Evolutionary conservation across 2,329 filamentous ascomycete species (phyloP).

Genomic region (Colletotrichum shisoi): DNA sequence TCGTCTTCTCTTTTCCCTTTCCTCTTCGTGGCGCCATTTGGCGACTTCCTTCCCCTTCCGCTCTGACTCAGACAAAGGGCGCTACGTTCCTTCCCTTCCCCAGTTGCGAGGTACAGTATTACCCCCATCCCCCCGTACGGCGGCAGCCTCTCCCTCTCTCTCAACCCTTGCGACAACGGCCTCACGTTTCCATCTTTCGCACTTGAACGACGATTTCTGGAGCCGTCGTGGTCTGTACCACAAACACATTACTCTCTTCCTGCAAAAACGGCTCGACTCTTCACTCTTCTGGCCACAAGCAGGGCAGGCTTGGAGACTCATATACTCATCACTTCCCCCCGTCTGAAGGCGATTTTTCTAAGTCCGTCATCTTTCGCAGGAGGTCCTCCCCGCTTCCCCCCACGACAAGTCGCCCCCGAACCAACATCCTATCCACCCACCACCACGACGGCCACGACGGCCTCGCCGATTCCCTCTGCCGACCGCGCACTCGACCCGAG

Average conservation of each 20-base stretch:
- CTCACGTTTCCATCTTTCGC: slow-evolving; percentile 13
- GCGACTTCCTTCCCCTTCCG: slow-evolving; percentile 7
- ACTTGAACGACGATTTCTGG: slow-evolving; percentile 18
- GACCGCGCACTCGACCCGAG: slow-evolving; percentile 26
- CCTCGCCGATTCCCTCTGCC: slow-evolving; percentile 33
- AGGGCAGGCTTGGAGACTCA: slow-evolving; percentile 5
- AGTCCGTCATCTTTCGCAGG: slow-evolving; percentile 20
- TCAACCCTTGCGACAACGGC: slow-evolving; percentile 32
- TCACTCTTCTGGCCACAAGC: neutral
- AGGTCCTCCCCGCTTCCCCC: slow-evolving; percentile 30
- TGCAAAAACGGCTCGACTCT: slow-evolving; percentile 9
- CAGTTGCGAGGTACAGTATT: slow-evolving; percentile 4
- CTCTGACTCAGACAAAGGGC: slow-evolving; percentile 37
- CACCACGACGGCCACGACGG: slow-evolving; percentile 42
- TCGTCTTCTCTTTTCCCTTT: slow-evolving; percentile 15
- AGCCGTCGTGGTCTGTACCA: slow-evolving; percentile 18
- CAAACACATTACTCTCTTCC: slow-evolving; percentile 8
- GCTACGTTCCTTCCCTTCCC: slow-evolving; percentile 24
- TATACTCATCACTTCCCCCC: neutral
- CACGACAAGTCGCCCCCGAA: slow-evolving; percentile 11
- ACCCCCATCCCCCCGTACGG: slow-evolving; percentile 19
- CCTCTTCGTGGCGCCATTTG: slow-evolving; percentile 7
- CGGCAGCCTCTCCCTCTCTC: slow-evolving; percentile 29
- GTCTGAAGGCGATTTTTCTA: slow-evolving; percentile 17
- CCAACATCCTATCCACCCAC: slow-evolving; percentile 35